A percentile compares a stretch with the other conserved stretches of the same genome.
phyloP scores from a whole-genome alignment of 805 yeast species.

The Ogataea trehalophila region DNA sequence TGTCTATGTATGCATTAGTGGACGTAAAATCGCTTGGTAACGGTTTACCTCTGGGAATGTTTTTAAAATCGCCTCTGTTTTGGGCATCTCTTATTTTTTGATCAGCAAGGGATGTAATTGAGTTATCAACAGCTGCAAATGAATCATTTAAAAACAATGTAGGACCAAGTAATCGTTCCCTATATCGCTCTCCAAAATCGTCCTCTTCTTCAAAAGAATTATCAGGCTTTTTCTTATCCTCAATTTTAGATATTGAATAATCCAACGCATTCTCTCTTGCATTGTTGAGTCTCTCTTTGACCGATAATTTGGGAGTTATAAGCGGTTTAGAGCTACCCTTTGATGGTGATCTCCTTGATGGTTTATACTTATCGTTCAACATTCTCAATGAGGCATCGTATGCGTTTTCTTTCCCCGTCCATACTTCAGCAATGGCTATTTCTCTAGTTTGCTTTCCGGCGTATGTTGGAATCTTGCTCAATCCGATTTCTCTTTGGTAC shows the following conservation, averaged over 20 bases:
- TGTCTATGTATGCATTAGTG: conserved; percentile 55
- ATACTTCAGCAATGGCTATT: conserved; percentile 47
- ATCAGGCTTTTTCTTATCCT: conserved; percentile 22
- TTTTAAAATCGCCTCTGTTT: conserved; percentile 62
- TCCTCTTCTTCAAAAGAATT: conserved; percentile 31
- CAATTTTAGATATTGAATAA: conserved; percentile 46
- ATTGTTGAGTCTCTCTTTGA: conserved; percentile 40
- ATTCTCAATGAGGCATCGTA: conserved; percentile 47
- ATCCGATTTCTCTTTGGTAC: conserved; percentile 37
- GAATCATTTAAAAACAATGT: conserved; percentile 40
- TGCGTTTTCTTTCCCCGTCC: conserved; percentile 53
- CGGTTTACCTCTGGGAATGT: conserved; percentile 61
- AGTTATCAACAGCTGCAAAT: conserved; percentile 41
- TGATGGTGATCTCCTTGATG: conserved; percentile 20
- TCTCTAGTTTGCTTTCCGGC: conserved; percentile 42
- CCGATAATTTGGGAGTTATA: conserved; percentile 14
- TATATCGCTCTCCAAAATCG: conserved; percentile 55
- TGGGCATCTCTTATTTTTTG: conserved; percentile 71
- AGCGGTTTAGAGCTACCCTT: conserved; percentile 5
- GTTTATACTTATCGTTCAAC: conserved; percentile 49
- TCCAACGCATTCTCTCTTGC: conserved; percentile 69
- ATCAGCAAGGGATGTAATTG: conserved; percentile 67
- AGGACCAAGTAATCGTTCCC: conserved; percentile 60
- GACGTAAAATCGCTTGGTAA: conserved; percentile 34
- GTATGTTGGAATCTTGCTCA: conserved; percentile 37